Evolutionary conservation across 208 protist species (phyloP), one percentile per base, ranked within the genome.

Genomic region (Novymonas esmeraldas): DNA sequence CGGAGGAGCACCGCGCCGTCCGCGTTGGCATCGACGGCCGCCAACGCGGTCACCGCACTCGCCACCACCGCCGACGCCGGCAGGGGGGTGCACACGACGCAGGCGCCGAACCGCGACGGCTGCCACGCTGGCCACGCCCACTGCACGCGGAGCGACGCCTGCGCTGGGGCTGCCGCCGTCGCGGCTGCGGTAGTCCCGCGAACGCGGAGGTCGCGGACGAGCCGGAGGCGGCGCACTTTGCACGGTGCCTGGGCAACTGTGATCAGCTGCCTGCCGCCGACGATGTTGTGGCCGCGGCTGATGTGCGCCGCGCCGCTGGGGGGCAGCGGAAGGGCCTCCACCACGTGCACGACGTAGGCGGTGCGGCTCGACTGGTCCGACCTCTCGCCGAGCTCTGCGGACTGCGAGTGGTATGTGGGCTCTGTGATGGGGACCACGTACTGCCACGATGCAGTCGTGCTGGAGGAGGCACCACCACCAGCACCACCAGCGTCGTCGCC

Each of bases 191-290:
- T 20, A 16, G 48, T 58, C 14, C 50, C 50, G 38, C 51, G 51
- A 16, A 68, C 62, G 24, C 62, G 22, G 28, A 68, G 48, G 45
- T 68, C 62, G 29, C 51, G 62, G 5, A 68, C 20, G 2, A 68
- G 62, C 50, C 49, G 48, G n/a, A 68, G 48, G 0, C 26, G 16
- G 24, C 50, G 44, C 50, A 68, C 38, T 0, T 31, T 3, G 10
- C 57, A 20, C 18, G 62, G 62, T 7, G 62, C 38, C 16, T 48
- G 31, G 20, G 22, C 41, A 2, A 68, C 62, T 6, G 48, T 59
- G 24, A 68, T 46, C 50, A 50, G 62, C 50, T 57, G 50, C 2
- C 28, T 24, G 6, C 36, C 34, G 9, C 50, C 62, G 0, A 68
- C 24, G n/a, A 68, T 48, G 7, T 48, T 48, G 44, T 48, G 18